A percentile compares a stretch with the other conserved stretches of the same genome.
Conservation (phyloP, 1,284 basidiomycete genomes). For the Fistulinella cinereoalba region DNA sequence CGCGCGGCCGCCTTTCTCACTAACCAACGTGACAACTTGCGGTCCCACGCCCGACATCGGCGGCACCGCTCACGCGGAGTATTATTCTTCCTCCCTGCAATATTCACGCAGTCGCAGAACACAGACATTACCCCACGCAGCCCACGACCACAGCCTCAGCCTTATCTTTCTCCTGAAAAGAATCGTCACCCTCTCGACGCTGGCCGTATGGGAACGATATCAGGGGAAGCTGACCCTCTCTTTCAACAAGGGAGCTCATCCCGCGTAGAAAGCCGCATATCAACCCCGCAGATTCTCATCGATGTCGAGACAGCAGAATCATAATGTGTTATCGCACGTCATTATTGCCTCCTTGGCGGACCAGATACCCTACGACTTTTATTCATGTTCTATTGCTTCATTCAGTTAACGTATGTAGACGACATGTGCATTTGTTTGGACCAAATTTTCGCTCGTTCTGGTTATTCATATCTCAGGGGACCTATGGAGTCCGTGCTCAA, state of each 20-base stretch:
- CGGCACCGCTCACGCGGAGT: constrained; percentile 57
- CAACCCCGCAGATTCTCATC: constrained; percentile 30
- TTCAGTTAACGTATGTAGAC: constrained; percentile 31
- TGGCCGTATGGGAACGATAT: constrained; percentile 15
- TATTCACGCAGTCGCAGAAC: constrained; percentile 57
- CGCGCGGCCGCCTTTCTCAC: constrained; percentile 50
- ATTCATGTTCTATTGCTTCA: constrained; percentile 32
- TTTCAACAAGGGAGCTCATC: constrained; percentile 32
- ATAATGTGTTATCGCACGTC: constrained; percentile 15
- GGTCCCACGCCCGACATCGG: constrained; percentile 44
- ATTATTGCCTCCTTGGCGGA: constrained; percentile 10
- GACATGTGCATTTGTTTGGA: constrained; percentile 15
- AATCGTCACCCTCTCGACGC: constrained; percentile 25
- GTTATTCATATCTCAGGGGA: constrained; percentile 14
- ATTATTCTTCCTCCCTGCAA: constrained; percentile 80
- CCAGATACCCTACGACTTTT: constrained; percentile 27
- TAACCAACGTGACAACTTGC: constrained; percentile 37
- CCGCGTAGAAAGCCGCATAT: constrained; percentile 29
- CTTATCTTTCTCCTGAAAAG: constrained; percentile 38
- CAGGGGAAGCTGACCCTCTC: constrained; percentile 25
- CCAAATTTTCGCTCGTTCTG: constrained; percentile 6
- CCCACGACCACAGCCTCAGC: constrained; percentile 31
- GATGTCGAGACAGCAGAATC: constrained; percentile 29
- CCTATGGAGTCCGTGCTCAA: not conserved
- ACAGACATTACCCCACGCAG: constrained; percentile 42